phyloP scores from a whole-genome alignment of 345 rosid genomes.

The Lepidium didymum region DNA sequence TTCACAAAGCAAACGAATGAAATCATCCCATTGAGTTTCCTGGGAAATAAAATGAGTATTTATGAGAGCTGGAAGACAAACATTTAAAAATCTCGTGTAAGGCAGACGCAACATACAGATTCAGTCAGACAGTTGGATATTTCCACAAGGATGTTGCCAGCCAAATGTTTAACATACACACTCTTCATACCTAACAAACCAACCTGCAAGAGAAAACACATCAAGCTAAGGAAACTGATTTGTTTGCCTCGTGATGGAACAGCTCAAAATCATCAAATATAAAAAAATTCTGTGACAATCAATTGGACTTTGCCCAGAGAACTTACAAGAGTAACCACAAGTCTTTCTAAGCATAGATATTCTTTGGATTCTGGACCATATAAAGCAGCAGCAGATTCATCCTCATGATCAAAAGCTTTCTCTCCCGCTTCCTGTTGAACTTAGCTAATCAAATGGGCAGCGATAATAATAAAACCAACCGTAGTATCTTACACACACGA shows the following conservation, averaged over 20 bases:
- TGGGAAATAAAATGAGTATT: slow-evolving; percentile 20
- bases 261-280: not conserved
- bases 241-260: not conserved
- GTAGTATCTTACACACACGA: not conserved
- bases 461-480: not conserved
- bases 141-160: slow-evolving; percentile 48
- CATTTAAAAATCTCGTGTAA: not conserved
- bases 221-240: not conserved
- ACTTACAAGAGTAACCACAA: slow-evolving; percentile 51
- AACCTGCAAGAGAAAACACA: slow-evolving; percentile 34
- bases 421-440: slow-evolving; percentile 21
- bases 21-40: slow-evolving; percentile 46
- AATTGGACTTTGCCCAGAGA: not conserved
- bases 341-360: slow-evolving; percentile 25
- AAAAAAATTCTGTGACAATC: too few species aligned
- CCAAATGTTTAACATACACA: slow-evolving; percentile 53
- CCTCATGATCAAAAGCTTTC: not conserved
- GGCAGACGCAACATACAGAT: slow-evolving; percentile 38
- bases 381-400: slow-evolving; percentile 2
- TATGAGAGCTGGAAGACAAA: not conserved
- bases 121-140: slow-evolving; percentile 40
- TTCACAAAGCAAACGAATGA: slow-evolving; percentile 40
- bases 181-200: slow-evolving; percentile 36
- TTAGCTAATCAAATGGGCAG: slow-evolving; percentile 10
- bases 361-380: slow-evolving; percentile 12